Percentiles rank a stretch among this genome's conserved stretches.
Evolutionary conservation across 2,329 filamentous ascomycete species (phyloP).

Genomic region (Zopfia rhizophila): DNA sequence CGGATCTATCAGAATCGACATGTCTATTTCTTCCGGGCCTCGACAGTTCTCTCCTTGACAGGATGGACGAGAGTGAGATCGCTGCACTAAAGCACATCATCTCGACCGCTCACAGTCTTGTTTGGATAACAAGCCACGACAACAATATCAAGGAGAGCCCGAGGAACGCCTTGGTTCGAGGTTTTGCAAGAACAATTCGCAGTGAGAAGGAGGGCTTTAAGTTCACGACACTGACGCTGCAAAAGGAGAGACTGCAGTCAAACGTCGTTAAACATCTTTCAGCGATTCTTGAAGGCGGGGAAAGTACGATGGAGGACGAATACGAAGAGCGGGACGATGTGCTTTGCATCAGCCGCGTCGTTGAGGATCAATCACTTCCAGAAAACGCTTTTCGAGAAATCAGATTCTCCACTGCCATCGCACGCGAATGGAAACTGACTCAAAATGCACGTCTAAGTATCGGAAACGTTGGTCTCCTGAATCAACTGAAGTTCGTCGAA

Average conservation of each 20-base stretch:
- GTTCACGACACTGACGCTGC: not conserved
- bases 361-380: not conserved
- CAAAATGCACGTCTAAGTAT: not conserved
- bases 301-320: not conserved
- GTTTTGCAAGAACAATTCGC: conserved; percentile 1
- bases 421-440: not conserved
- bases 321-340: conserved; percentile 1
- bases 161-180: not conserved
- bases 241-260: no score
- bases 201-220: not conserved
- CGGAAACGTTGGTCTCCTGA: conserved; percentile 6
- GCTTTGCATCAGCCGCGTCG: conserved; percentile 3
- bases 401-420: no score
- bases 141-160: conserved; percentile 28
- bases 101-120: no score
- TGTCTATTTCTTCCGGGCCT: conserved; percentile 7
- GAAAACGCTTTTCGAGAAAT: not conserved
- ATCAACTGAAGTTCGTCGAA: no score
- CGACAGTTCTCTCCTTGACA: conserved; percentile 5
- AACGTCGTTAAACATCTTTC: no score
- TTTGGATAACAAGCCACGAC: no score
- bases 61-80: conserved; percentile 15
- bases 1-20: no score
- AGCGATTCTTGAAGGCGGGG: not conserved
- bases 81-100: conserved; percentile 16